A percentile compares a stretch with the other conserved stretches of the same genome.
Evolutionary conservation across 2,329 filamentous ascomycete species (phyloP).

Genomic region (Westerdykella ornata): DNA sequence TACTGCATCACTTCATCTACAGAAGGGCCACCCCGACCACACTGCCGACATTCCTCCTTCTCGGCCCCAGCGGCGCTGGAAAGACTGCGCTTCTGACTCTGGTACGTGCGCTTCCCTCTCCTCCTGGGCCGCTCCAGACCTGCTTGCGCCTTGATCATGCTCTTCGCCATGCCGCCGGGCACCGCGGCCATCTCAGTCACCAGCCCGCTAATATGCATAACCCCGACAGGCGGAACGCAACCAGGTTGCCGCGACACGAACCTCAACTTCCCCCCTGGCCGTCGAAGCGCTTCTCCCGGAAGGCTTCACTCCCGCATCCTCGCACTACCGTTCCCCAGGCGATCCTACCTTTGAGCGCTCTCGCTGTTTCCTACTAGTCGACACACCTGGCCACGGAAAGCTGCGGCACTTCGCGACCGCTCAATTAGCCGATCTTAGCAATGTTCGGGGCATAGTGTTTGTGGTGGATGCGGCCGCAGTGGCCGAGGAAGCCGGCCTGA

Average conservation of each 20-base stretch:
- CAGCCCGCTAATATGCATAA: neutral
- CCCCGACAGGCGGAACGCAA: slow-evolving; percentile 49
- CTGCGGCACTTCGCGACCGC: slow-evolving; percentile 65
- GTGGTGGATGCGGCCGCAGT: slow-evolving; percentile 70
- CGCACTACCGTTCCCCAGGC: slow-evolving; percentile 59
- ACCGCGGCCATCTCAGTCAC: neutral
- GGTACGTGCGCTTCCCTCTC: slow-evolving; percentile 39
- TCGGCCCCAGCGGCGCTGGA: slow-evolving; percentile 74
- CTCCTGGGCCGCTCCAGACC: neutral
- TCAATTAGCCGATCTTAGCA: slow-evolving; percentile 41
- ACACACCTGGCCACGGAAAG: slow-evolving; percentile 95
- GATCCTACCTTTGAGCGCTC: slow-evolving; percentile 51
- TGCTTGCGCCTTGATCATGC: neutral
- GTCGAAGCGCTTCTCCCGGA: slow-evolving; percentile 55
- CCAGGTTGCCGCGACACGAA: slow-evolving; percentile 49
- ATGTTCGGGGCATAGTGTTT: slow-evolving; percentile 70
- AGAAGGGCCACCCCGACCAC: slow-evolving; percentile 58
- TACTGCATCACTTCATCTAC: slow-evolving; percentile 72
- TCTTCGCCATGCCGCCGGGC: neutral
- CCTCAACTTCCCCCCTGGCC: slow-evolving; percentile 39
- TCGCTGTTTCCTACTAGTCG: slow-evolving; percentile 68
- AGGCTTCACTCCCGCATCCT: slow-evolving; percentile 51
- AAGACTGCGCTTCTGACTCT: slow-evolving; percentile 86
- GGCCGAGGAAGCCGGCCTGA: slow-evolving; percentile 46
- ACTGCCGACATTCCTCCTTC: slow-evolving; percentile 69